Conservation (phyloP, 495 filamentous ascomycete genomes). For the Friedmanniomyces simplex region DNA sequence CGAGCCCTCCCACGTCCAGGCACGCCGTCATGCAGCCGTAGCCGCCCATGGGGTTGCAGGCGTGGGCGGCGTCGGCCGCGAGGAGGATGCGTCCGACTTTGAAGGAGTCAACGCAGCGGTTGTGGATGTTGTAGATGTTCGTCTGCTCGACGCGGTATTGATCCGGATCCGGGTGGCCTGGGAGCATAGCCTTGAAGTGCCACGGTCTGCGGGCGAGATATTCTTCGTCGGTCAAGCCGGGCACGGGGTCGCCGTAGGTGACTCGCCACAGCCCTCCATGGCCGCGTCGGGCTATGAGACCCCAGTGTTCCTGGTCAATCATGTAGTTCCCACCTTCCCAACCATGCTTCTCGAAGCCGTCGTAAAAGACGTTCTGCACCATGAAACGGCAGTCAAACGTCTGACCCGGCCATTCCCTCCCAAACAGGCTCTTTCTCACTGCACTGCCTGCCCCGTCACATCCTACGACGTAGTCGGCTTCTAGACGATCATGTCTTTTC, state of each 20-base stretch:
- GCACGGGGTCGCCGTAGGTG: conserved; percentile 14
- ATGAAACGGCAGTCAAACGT: conserved; percentile 15
- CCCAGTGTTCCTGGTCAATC: conserved; percentile 22
- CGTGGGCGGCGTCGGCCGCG: conserved; percentile 18
- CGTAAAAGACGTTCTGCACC: conserved; percentile 20
- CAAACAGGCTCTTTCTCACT: conserved; percentile 13
- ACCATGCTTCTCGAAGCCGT: conserved; percentile 22
- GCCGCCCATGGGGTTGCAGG: conserved; percentile 2
- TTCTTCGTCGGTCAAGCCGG: conserved; percentile 14
- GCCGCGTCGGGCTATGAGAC: conserved; percentile 15
- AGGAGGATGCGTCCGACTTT: conserved; percentile 15
- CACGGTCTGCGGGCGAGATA: conserved; percentile 2
- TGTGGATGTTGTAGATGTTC: conserved; percentile 15
- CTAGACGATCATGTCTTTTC: conserved; percentile 1
- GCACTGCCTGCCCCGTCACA: conserved; percentile 15
- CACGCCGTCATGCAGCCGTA: conserved; percentile 15
- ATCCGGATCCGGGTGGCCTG: conserved; percentile 11
- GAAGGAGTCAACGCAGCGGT: conserved; percentile 12
- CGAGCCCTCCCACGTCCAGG: conserved; percentile 15
- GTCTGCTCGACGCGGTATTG: conserved; percentile 14
- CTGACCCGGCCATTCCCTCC: conserved; percentile 14
- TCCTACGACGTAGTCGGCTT: conserved; percentile 9
- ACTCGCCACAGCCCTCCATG: conserved; percentile 18
- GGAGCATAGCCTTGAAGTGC: conserved; percentile 17
- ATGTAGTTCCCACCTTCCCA: conserved; percentile 19